Evolutionary conservation across 345 rosid genomes (phyloP).

Genomic region (Corymbia maculata): DNA sequence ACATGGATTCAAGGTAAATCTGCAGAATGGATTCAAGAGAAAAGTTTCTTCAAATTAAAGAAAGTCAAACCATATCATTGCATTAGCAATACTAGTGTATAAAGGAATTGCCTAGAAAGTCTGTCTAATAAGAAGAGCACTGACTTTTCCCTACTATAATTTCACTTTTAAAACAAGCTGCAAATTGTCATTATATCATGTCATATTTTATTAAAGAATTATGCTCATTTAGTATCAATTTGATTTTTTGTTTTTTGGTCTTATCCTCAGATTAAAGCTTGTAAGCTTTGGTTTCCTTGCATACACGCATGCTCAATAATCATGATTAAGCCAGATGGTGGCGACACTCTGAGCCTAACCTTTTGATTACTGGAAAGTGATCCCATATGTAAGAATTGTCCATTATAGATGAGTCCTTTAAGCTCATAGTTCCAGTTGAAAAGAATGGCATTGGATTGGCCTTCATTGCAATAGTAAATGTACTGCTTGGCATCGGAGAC

Average conservation of each 20-base stretch:
- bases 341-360: not conserved
- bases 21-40: not conserved
- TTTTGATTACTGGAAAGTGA: not conserved
- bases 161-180: not conserved
- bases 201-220: no score
- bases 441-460: not conserved
- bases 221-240: not conserved
- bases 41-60: not conserved
- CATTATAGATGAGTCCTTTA: not conserved
- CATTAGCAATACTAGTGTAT: fast-evolving
- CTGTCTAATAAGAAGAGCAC: not conserved
- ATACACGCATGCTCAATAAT: not conserved
- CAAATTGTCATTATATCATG: not conserved
- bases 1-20: not conserved
- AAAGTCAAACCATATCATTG: not conserved
- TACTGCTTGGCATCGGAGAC: not conserved
- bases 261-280: not conserved
- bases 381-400: not conserved
- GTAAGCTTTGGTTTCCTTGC: not conserved
- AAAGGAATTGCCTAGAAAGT: not conserved
- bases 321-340: not conserved
- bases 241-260: not conserved
- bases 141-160: not conserved
- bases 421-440: not conserved
- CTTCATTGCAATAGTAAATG: not conserved